Base-by-base conservation (phyloP, 768 basidiomycete genomes). In the Termitomyces sp. region DNA sequence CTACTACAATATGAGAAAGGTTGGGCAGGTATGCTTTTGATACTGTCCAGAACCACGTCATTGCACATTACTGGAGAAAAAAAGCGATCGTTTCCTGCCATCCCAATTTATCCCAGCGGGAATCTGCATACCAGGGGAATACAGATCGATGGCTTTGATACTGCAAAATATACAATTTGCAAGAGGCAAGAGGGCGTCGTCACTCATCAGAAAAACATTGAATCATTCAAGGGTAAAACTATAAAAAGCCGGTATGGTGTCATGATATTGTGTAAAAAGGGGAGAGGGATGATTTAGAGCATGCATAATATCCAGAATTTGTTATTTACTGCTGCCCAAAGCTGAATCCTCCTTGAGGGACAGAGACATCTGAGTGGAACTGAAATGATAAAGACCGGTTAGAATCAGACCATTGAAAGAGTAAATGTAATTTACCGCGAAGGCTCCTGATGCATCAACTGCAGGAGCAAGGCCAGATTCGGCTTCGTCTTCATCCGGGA, bases 401-500 rank as follows among this genome's bases (percentile, higher is more conserved):
- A 57, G 42, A 33, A 55, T 56, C 55, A 50, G 42, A 48, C 55
- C 34, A 62, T 45, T 65, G 55, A 44, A 39, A 24, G 20, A 58
- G 57, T 8, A 34, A 61, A 49, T 41, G 59, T 57, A 48, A 76
- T 87, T 66, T 72, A 91, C 90, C 59, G 88, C 84, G 72, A 89
- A 91, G 11, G 84, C 81, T 65, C 89, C 90, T 33, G 83, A 76
- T 27, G 87, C 76, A 62, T 92, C 89, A 13, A 92, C 86, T 46
- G 81, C 83, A 18, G 92, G 84, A n/a, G 86, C 87, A 66, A 93
- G 88, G 22, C 84, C 88, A 54, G 91, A 86, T 69, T 93, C 93
- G 54, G 91, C 81, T 50, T 95, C 96, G 70, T 98, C 96, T 69
- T 98, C 96, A 63, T 95, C 94, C 36, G 95, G 93, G 89, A 96